Evolutionary conservation across 2,329 filamentous ascomycete species (phyloP), one percentile per base, ranked within the genome.

Genomic region (Aspergillus fijiensis): DNA sequence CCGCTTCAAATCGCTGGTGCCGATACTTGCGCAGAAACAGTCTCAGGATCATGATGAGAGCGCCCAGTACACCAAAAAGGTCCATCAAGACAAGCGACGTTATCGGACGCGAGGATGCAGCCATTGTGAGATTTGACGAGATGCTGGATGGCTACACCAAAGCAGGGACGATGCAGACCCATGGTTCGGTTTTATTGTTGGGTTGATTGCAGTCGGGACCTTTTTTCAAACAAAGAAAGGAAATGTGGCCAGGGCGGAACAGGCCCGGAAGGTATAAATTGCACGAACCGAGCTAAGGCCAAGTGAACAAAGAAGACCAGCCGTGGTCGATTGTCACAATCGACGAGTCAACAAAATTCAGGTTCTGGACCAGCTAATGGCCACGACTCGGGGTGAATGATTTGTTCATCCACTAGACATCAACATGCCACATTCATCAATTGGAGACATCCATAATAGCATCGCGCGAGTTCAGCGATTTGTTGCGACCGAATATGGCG

Each of bases 1-100:
- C 60, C 5, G 60, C 48, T n/a, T 54, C 49, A n/a, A 64, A 60
- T n/a, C 33, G n/a, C 47, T 64, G 60, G 14, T 52, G 49, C 6
- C 57, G 57, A 33, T 51, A 55, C 19, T 53, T 58, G 42, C 62
- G 62, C 60, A 64, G 39, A 33, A 49, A 51, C 16, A 64, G 57
- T 12, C 62, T 57, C 10, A 58, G 10, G 5, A 27, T 21, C 62
- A 64, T 62, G 49, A 62, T 53, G 16, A 48, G 5, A 35, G 58
- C 50, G n/a, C 55, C 39, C n/a, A 62, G 55, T 10, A 21, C 48
- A 16, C 57, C 62, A 35, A 62, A 53, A 7, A 58, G 23, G 21
- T 51, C 55, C 33, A 58, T 57, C 50, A 60, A 35, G 33, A 57
- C 27, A 35, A 64, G 47, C 7, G 58, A 52, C 27, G 29, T 57